phyloP scores from a whole-genome alignment of 2,329 filamentous ascomycete genomes.

The Alternaria sp. region DNA sequence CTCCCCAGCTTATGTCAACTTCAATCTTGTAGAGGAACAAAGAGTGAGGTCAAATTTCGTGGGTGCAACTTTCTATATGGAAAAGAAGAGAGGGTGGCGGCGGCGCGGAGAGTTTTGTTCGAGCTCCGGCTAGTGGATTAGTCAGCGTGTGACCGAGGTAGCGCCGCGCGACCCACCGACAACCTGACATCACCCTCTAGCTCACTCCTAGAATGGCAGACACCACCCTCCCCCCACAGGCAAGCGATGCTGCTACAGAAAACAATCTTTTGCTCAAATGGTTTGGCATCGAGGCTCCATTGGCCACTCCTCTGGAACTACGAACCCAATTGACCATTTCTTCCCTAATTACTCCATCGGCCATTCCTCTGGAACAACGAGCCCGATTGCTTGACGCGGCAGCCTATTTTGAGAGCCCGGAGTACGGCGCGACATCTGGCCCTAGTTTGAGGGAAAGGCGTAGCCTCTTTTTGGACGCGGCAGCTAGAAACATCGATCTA shows the following conservation, averaged over 20 bases:
- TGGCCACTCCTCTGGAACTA: neutral
- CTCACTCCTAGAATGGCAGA: neutral
- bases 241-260: neutral
- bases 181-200: neutral
- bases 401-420: neutral
- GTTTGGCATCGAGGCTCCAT: neutral
- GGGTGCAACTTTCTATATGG: constrained; percentile 48
- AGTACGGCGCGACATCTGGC: neutral
- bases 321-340: neutral
- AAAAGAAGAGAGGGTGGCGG: constrained; percentile 24
- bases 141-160: constrained; percentile 9
- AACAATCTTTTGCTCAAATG: neutral
- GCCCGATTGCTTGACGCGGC: neutral
- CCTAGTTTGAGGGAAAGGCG: neutral
- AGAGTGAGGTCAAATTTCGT: constrained; percentile 65
- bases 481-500: neutral
- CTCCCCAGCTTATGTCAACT: constrained; percentile 64
- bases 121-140: neutral
- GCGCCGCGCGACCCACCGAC: neutral
- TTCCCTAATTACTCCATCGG: neutral
- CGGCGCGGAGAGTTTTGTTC: constrained; percentile 24
- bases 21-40: constrained; percentile 56
- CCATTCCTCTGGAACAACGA: neutral
- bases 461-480: neutral
- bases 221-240: neutral